These are phyloP conservation scores for Candida methanosorbosa DNA, from an alignment of 805 yeast genomes.

Conservation along the genomic window DNA sequence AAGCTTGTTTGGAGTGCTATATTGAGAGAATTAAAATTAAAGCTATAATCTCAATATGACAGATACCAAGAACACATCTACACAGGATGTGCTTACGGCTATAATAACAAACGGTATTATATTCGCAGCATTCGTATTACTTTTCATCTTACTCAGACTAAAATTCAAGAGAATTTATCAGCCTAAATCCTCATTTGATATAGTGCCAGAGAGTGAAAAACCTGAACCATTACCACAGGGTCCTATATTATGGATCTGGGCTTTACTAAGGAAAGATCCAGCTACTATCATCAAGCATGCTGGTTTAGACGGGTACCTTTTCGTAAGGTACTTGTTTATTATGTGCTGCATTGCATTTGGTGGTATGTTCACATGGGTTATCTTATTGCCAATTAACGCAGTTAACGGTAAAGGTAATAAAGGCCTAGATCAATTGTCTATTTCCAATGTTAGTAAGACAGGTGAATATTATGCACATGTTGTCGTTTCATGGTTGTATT, in stretches of 20 bases:
- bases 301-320: conserved; percentile 92
- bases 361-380: conserved; percentile 51
- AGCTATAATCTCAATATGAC: conserved; percentile 18
- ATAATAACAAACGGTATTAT: conserved; percentile 59
- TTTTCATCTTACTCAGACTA: conserved; percentile 60
- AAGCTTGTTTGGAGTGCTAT: too few relatives aligned
- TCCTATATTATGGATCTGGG: conserved; percentile 59
- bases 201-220: conserved; percentile 48
- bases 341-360: conserved; percentile 44
- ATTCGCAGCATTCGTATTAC: conserved; percentile 49
- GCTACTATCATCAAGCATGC: conserved; percentile 75
- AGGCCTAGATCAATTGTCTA: conserved; percentile 73
- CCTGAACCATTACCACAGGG: conserved; percentile 73
- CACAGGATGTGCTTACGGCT: conserved; percentile 68
- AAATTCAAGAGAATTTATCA: conserved; percentile 69
- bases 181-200: conserved; percentile 63
- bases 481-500: conserved; percentile 70
- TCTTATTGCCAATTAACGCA: conserved; percentile 80
- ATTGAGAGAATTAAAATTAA: too few relatives aligned
- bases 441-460: conserved; percentile 56
- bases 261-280: conserved; percentile 58
- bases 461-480: conserved; percentile 82
- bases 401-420: conserved; percentile 48
- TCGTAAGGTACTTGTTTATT: conserved; percentile 64
- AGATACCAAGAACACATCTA: conserved; percentile 38